Percentiles rank a stretch among this genome's conserved stretches.
Evolutionary conservation across 345 rosid species (phyloP).

Genomic region (Gossypium bickii): DNA sequence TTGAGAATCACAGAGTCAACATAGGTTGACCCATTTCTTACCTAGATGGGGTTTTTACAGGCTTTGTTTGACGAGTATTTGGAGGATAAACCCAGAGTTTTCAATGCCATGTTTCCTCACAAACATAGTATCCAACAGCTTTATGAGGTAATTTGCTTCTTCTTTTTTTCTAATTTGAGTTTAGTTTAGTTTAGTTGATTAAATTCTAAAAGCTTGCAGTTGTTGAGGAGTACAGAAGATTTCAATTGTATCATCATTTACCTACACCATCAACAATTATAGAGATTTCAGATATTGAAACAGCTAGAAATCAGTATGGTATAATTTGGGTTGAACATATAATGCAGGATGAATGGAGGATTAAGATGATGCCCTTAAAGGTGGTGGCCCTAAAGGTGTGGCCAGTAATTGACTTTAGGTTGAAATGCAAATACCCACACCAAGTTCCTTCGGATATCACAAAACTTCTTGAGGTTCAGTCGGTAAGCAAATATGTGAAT

Average conservation of each 20-base stretch:
- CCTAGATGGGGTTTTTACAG: constrained; percentile 28
- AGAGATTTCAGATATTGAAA: not conserved
- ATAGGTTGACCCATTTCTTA: constrained; percentile 3
- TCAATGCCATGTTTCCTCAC: constrained; percentile 79
- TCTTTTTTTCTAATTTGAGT: not conserved
- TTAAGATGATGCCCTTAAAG: not conserved
- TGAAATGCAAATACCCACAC: constrained; percentile 68
- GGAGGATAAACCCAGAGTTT: constrained; percentile 71
- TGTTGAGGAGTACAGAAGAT: too few species aligned
- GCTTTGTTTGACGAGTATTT: constrained; percentile 77
- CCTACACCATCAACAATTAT: not conserved
- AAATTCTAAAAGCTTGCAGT: too few species aligned
- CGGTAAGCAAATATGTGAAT: constrained; percentile 37
- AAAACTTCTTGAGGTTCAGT: constrained; percentile 67
- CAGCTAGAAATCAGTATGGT: not conserved
- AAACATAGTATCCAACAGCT: constrained; percentile 53
- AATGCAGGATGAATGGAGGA: not conserved
- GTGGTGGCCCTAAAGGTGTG: not conserved
- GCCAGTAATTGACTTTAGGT: constrained; percentile 36
- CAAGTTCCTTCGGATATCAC: constrained; percentile 52
- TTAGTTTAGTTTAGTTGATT: not conserved
- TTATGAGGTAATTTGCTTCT: constrained; percentile 40
- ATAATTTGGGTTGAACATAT: not conserved
- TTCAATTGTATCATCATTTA: not conserved
- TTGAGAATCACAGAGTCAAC: not conserved